A percentile compares a stretch with the other conserved stretches of the same genome.
These are phyloP conservation scores for Astrocystis sublimbata DNA, from an alignment of 495 filamentous ascomycete genomes.

Conservation along the genomic window DNA sequence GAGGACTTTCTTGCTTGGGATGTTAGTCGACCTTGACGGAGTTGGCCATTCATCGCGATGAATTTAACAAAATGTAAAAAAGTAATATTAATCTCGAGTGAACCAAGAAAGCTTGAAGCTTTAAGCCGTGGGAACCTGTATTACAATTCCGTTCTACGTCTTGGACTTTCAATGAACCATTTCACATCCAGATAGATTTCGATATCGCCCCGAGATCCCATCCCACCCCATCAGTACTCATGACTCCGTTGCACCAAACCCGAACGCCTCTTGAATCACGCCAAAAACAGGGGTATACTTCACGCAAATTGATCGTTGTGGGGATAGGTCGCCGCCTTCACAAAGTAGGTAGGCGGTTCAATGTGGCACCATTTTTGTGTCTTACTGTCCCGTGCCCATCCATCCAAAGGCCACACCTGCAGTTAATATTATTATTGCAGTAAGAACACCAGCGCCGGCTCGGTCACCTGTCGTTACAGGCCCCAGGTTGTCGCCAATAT, in stretches of 20 bases:
- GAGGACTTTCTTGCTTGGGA: no score
- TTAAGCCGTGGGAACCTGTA: neutral
- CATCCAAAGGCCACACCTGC: slow-evolving; percentile 31
- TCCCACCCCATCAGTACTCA: neutral
- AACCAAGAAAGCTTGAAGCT: no score
- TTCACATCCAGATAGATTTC: neutral
- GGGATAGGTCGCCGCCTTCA: neutral
- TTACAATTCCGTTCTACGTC: neutral
- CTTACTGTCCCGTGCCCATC: slow-evolving; percentile 26
- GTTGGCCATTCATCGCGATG: no score
- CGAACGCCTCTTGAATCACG: neutral
- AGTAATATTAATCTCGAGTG: neutral
- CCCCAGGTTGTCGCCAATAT: slow-evolving; percentile 22
- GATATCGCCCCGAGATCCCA: neutral
- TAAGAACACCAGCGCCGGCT: slow-evolving; percentile 59
- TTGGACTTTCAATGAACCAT: neutral
- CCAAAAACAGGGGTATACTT: slow-evolving; percentile 4
- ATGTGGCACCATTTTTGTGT: neutral
- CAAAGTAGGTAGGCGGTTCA: neutral
- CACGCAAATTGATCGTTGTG: neutral
- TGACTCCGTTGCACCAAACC: neutral
- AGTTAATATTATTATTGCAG: slow-evolving; percentile 40
- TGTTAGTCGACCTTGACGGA: no score
- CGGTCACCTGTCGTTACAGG: slow-evolving; percentile 54
- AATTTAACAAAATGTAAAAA: no score